These are phyloP conservation scores for Stemphylium beticola DNA, from an alignment of 2,329 filamentous ascomycete species.

Conservation along the genomic window DNA sequence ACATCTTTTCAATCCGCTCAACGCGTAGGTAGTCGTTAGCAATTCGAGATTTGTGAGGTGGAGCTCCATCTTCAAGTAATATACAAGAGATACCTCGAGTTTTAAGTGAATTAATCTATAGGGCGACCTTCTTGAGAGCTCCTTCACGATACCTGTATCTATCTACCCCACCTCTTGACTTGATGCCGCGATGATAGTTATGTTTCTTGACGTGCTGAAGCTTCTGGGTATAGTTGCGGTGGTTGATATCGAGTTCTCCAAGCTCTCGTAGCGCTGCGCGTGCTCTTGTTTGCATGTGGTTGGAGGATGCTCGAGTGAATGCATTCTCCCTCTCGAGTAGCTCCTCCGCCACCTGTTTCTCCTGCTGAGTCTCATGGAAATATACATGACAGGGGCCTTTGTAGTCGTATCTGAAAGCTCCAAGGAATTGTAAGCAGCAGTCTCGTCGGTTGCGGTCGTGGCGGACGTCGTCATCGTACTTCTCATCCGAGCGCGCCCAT, in stretches of 20 bases:
- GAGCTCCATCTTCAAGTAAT: slow-evolving; percentile 14
- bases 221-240: neutral
- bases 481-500: neutral
- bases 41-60: slow-evolving; percentile 8
- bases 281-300: neutral
- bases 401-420: slow-evolving; percentile 4
- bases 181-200: neutral
- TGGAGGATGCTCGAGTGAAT: neutral
- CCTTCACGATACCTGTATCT: slow-evolving; percentile 2
- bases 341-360: neutral
- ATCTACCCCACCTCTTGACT: neutral
- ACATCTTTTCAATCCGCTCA: slow-evolving; percentile 1
- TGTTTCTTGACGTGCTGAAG: slow-evolving; percentile 3
- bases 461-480: neutral
- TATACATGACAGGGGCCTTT: slow-evolving; percentile 7
- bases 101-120: slow-evolving; percentile 6
- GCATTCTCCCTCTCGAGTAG: neutral
- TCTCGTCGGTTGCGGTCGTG: neutral
- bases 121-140: slow-evolving; percentile 5
- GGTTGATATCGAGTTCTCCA: neutral
- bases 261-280: neutral
- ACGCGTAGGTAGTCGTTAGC: slow-evolving; percentile 3
- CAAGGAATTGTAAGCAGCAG: slow-evolving; percentile 1
- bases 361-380: neutral
- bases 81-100: neutral